phyloP scores from a whole-genome alignment of 192 early-diverging fungal genomes.

The Funneliformis mosseae region DNA sequence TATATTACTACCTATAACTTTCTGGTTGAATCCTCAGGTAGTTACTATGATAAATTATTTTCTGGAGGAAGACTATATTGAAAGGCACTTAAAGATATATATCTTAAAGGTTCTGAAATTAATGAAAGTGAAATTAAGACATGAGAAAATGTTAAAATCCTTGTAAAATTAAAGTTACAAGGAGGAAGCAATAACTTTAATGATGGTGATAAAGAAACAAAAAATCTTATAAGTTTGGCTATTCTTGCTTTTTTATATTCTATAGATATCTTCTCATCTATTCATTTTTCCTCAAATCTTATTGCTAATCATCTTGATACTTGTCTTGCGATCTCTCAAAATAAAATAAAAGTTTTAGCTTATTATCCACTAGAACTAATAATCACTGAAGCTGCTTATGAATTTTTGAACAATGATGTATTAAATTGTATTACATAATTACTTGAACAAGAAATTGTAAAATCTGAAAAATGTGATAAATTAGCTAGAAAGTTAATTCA shows the following conservation, averaged over 20 bases:
- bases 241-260: background rate
- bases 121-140: too few species aligned
- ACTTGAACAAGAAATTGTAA: background rate
- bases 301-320: too few species aligned
- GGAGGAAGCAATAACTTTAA: background rate
- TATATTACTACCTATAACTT: background rate
- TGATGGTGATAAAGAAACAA: background rate
- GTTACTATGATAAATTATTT: too few species aligned
- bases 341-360: too few species aligned
- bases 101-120: background rate
- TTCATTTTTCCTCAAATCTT: background rate
- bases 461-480: background rate
- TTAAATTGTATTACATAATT: background rate
- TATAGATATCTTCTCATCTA: background rate
- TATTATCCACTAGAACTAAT: background rate
- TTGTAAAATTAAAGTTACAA: background rate
- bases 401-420: background rate
- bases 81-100: background rate
- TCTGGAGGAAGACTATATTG: background rate
- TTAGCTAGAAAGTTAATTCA: background rate
- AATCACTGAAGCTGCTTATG: background rate
- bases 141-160: background rate
- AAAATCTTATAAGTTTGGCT: background rate
- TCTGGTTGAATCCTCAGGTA: background rate
- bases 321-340: too few species aligned